Base-by-base conservation (phyloP, 2,329 filamentous ascomycete species). In the Neofusicoccum sp. region DNA sequence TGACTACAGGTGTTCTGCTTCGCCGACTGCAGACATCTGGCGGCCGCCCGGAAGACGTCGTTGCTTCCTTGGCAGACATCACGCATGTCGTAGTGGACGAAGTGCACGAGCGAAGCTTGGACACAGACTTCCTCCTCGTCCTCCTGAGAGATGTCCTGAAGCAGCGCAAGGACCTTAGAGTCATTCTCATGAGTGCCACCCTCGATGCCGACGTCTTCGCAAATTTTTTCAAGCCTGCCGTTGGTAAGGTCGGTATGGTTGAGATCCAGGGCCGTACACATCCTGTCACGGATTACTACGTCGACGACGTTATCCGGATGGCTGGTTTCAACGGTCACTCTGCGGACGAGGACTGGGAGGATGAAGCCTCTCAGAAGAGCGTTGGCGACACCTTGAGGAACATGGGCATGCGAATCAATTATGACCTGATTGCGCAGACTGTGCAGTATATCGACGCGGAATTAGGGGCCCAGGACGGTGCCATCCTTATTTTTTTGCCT, bases 81-180 rank as follows among this genome's bases (percentile, higher is more conserved):
- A 97, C 90, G 66, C 95, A 99, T 71, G 86, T 99, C 6, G 89
- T 98, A 16, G 92, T 98, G 45, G 93, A 99, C 71, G 93, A 99
- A 75, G 93, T 98, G 3, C 93, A 99, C 77, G 93, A 99, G 75
- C 86, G 93, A 59, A 96, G 91, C 75, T 80, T 99, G 8, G 95
- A 98, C 70, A 97, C 93, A 0, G 93, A 99, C 72, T 97, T 99
- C 70, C 79, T 98, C 8, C 82, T 99, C 57, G 92, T 93, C 44
- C 83, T 99, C 54, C 79, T 99, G 34, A 86, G 91, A 60, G 90
- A 96, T 71, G 90, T 96, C 6, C 76, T 97, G 65, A 84, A 83
- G 61, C 81, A 82, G 65, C 84, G 90, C 51, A 88, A 86, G 67
- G 90, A 96, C 64, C 82, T 98, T 38, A 96, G 93, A 73, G 83